Evolutionary conservation across 2,329 filamentous ascomycete genomes (phyloP).

Genomic region (Sporothrix brunneoviolacea): DNA sequence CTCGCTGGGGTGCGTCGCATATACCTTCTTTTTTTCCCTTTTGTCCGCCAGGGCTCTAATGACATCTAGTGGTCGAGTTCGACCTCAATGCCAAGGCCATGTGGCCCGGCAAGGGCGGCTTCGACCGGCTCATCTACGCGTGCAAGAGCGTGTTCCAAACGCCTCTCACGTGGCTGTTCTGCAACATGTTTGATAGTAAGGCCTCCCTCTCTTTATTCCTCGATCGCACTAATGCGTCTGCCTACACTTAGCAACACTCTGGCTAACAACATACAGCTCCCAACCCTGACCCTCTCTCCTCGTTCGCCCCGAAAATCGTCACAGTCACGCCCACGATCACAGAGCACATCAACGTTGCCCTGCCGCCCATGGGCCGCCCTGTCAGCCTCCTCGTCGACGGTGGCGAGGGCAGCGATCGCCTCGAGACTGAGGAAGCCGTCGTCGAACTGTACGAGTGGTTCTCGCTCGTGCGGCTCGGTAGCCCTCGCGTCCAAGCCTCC

Average conservation of each 20-base stretch:
- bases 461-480: slow-evolving; percentile 57
- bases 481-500: slow-evolving; percentile 50
- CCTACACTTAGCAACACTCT: too few relatives aligned
- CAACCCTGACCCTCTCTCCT: slow-evolving; percentile 42
- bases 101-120: slow-evolving; percentile 76
- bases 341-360: slow-evolving; percentile 21
- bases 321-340: slow-evolving; percentile 30
- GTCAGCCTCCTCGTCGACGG: slow-evolving; percentile 27
- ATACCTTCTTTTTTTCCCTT: neutral
- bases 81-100: slow-evolving; percentile 70
- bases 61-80: slow-evolving; percentile 60
- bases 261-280: slow-evolving; percentile 34
- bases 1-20: slow-evolving; percentile 60
- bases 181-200: slow-evolving; percentile 47
- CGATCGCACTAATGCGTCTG: too few relatives aligned
- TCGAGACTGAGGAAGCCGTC: slow-evolving; percentile 56
- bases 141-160: slow-evolving; percentile 68
- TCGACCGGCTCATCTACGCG: slow-evolving; percentile 70
- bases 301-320: slow-evolving; percentile 38
- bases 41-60: neutral
- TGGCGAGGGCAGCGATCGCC: slow-evolving; percentile 30
- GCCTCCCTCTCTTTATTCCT: neutral
- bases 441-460: slow-evolving; percentile 68
- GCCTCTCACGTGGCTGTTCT: slow-evolving; percentile 71
- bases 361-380: slow-evolving; percentile 30